A percentile compares a stretch with the other conserved stretches of the same genome.
phyloP scores from a whole-genome alignment of 352 stramenopile species.

The Aphanomyces euteiches region DNA sequence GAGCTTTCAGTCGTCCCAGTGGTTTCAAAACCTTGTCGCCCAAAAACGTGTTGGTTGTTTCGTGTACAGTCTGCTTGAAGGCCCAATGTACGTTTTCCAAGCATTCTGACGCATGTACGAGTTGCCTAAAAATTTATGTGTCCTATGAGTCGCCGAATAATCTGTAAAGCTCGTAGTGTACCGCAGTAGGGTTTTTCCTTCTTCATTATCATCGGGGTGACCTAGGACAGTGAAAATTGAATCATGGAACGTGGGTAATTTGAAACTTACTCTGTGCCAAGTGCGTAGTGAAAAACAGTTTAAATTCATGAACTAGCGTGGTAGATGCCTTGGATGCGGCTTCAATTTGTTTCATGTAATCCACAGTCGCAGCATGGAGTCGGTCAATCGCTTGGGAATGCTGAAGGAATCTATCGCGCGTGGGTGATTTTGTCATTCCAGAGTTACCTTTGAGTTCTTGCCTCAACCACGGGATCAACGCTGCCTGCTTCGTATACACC shows the following conservation, averaged over 20 bases:
- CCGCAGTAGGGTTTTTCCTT: slow-evolving; percentile 3
- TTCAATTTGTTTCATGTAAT: slow-evolving; percentile 24
- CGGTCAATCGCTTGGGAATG: slow-evolving; percentile 24
- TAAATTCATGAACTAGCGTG: slow-evolving; percentile 21
- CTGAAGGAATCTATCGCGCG: slow-evolving; percentile 8
- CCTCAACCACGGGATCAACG: slow-evolving; percentile 22
- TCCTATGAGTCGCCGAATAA: not conserved
- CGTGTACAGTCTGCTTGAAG: slow-evolving; percentile 12
- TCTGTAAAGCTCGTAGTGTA: not conserved
- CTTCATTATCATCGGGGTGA: not conserved
- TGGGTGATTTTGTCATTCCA: not conserved
- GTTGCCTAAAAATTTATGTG: not conserved
- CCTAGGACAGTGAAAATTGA: not conserved
- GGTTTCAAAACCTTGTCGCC: slow-evolving; percentile 26
- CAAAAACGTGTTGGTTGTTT: not conserved
- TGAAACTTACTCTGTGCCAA: slow-evolving; percentile 12
- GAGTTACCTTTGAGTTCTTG: slow-evolving; percentile 17
- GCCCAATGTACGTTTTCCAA: slow-evolving; percentile 15
- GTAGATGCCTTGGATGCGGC: slow-evolving; percentile 8
- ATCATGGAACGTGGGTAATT: not conserved
- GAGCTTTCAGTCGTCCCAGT: slow-evolving; percentile 1
- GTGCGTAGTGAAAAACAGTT: slow-evolving; percentile 24
- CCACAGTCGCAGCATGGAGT: slow-evolving; percentile 2
- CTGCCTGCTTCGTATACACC: slow-evolving; percentile 21
- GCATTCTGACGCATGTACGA: slow-evolving; percentile 15